Conservation (phyloP, 371 early-diverging fungal species). For the Aphelidium insulamus region DNA sequence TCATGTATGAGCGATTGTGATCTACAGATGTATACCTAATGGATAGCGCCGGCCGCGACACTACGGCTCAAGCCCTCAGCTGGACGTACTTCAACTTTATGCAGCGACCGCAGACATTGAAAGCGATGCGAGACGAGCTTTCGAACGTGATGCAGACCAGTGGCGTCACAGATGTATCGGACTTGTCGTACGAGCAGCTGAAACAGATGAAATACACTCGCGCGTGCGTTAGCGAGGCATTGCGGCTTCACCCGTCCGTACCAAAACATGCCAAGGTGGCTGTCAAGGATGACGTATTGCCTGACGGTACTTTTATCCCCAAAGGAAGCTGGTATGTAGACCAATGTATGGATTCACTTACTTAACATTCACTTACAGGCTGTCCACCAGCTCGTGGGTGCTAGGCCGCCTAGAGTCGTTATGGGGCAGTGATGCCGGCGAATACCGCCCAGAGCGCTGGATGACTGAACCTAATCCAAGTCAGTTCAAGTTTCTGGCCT, state of each 20-base stretch:
- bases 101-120: slow-evolving; percentile 22
- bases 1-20: slow-evolving; percentile 10
- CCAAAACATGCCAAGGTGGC: slow-evolving; percentile 38
- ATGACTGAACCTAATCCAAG: too few relatives aligned
- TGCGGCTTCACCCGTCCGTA: slow-evolving; percentile 48
- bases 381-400: too few relatives aligned
- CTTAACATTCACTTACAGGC: too few relatives aligned
- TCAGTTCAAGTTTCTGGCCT: too few relatives aligned
- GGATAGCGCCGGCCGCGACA: slow-evolving; percentile 29
- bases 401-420: slow-evolving; percentile 21
- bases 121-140: slow-evolving; percentile 30
- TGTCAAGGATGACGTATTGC: slow-evolving; percentile 36
- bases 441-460: slow-evolving; percentile 39
- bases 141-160: slow-evolving; percentile 10
- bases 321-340: too few relatives aligned
- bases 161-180: too few relatives aligned
- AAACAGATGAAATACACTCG: slow-evolving; percentile 28
- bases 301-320: slow-evolving; percentile 33
- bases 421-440: slow-evolving; percentile 33
- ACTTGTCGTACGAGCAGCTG: slow-evolving; percentile 15
- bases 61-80: slow-evolving; percentile 42
- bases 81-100: slow-evolving; percentile 41
- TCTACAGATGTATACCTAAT: background rate
- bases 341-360: too few relatives aligned
- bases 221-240: slow-evolving; percentile 38